phyloP scores from a whole-genome alignment of 768 basidiomycete species.

The Cubamyces sp. region DNA sequence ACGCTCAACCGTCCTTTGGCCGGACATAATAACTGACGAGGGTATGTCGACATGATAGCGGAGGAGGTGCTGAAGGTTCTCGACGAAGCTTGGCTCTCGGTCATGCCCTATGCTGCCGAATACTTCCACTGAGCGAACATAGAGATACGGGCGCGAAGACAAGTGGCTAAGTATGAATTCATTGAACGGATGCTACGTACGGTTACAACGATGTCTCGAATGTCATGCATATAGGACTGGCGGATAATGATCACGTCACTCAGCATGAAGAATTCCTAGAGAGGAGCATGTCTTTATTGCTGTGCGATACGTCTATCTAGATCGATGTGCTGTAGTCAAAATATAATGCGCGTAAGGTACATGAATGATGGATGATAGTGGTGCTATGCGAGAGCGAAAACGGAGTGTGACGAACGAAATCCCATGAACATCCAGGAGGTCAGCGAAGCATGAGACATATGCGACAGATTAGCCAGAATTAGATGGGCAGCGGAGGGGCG shows the following conservation, averaged over 20 bases:
- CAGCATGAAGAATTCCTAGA: neutral
- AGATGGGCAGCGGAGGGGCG: neutral
- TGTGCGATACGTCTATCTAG: slow-evolving; percentile 11
- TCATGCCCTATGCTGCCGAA: slow-evolving; percentile 43
- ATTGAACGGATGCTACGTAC: neutral
- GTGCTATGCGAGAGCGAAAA: slow-evolving; percentile 1
- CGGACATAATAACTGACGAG: too few species aligned
- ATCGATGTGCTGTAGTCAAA: slow-evolving; percentile 8
- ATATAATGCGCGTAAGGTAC: slow-evolving; percentile 26
- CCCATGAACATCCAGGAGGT: slow-evolving; percentile 14
- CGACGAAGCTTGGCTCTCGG: slow-evolving; percentile 54
- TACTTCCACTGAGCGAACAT: slow-evolving; percentile 18
- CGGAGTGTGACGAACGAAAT: neutral
- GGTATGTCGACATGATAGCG: slow-evolving; percentile 36
- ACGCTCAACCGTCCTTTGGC: too few species aligned
- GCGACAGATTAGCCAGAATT: neutral
- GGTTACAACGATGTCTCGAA: neutral
- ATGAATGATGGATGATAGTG: slow-evolving; percentile 11
- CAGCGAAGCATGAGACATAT: neutral
- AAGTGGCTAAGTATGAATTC: neutral
- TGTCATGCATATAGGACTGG: too few species aligned
- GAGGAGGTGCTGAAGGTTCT: slow-evolving; percentile 53
- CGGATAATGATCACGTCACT: neutral
- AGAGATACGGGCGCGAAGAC: neutral
- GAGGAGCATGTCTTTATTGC: slow-evolving; percentile 4